phyloP scores from a whole-genome alignment of 1,284 basidiomycete species.

The Tilletia caries region DNA sequence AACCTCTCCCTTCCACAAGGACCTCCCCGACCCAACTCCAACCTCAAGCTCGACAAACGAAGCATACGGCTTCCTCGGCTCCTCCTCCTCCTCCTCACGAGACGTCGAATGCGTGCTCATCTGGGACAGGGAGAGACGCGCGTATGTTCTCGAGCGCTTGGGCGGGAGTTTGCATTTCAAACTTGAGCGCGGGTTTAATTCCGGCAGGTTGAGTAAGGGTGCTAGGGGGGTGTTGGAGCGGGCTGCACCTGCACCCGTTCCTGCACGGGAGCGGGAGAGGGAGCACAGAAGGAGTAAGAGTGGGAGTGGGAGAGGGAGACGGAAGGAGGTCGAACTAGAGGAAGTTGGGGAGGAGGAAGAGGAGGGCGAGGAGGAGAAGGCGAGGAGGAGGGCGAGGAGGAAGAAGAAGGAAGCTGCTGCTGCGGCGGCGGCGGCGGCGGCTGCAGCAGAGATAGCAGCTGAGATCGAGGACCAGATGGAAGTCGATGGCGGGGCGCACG shows the following conservation, averaged over 20 bases:
- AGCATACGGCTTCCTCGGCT: constrained; percentile 2
- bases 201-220: neutral
- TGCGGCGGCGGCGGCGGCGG: too few species aligned
- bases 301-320: too few species aligned
- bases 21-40: neutral
- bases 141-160: neutral
- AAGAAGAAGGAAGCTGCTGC: too few species aligned
- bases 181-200: constrained; percentile 8
- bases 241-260: neutral
- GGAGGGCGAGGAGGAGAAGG: too few species aligned
- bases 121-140: neutral
- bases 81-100: neutral
- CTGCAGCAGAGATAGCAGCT: too few species aligned
- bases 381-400: too few species aligned
- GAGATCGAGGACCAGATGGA: too few species aligned
- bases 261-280: neutral
- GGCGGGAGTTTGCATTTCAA: neutral
- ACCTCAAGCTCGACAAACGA: neutral
- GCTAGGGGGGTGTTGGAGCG: neutral
- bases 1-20: too few species aligned
- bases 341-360: too few species aligned
- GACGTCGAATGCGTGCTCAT: constrained; percentile 7
- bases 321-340: too few species aligned
- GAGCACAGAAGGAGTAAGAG: neutral
- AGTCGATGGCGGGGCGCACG: too few species aligned